Percentiles rank a stretch among this genome's conserved stretches.
Conservation (phyloP, 495 filamentous ascomycete species). For the Durotheca rogersii region DNA sequence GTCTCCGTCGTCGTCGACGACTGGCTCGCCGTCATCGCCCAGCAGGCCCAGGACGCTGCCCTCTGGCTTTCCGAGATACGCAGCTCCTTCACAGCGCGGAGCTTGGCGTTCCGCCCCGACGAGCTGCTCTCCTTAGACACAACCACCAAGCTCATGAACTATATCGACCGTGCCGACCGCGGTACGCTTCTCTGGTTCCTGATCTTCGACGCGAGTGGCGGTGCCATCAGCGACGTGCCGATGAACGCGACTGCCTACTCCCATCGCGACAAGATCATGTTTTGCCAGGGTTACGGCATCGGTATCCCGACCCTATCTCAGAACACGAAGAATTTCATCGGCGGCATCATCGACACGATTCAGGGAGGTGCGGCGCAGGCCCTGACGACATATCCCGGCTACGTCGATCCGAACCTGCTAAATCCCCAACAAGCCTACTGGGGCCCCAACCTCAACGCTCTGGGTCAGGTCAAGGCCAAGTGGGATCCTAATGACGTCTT, state of each 20-base stretch:
- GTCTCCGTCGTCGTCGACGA: constrained; percentile 49
- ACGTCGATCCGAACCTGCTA: constrained; percentile 62
- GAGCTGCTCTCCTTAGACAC: constrained; percentile 44
- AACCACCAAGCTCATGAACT: constrained; percentile 51
- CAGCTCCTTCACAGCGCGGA: constrained; percentile 54
- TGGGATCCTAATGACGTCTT: constrained; percentile 59
- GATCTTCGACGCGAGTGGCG: constrained; percentile 59
- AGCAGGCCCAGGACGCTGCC: constrained; percentile 52
- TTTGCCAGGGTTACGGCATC: constrained; percentile 59
- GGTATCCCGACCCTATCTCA: constrained; percentile 46
- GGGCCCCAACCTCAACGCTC: constrained; percentile 48
- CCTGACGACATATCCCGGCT: constrained; percentile 66
- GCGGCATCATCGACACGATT: constrained; percentile 48
- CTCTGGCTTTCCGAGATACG: constrained; percentile 48
- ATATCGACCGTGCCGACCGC: constrained; percentile 50
- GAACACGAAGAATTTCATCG: constrained; percentile 49
- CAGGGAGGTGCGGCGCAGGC: constrained; percentile 32
- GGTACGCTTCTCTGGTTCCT: constrained; percentile 55
- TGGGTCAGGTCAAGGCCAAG: constrained; percentile 53
- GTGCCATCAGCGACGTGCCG: constrained; percentile 49
- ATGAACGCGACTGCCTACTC: constrained; percentile 56
- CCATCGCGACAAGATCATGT: constrained; percentile 59
- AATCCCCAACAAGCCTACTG: constrained; percentile 58
- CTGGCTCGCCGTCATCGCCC: constrained; percentile 55
- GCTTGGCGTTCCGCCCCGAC: constrained; percentile 50